Conservation (phyloP, 1,284 basidiomycete genomes). For the Wolfiporia cocos region DNA sequence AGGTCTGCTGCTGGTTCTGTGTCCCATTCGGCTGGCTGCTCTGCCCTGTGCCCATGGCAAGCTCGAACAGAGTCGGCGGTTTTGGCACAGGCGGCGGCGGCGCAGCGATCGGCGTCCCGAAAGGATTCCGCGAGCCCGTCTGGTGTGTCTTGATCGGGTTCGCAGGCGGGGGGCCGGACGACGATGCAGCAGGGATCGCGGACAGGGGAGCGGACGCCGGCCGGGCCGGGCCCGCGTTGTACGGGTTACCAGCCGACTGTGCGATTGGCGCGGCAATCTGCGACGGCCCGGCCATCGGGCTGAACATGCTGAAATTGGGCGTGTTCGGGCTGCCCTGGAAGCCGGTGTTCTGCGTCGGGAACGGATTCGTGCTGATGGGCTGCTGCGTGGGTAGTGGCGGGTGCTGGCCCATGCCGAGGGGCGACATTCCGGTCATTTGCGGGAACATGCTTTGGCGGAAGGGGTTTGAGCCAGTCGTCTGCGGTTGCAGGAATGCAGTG, state of each 20-base stretch:
- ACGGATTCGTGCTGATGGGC: slow-evolving; percentile 22
- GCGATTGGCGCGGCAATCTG: slow-evolving; percentile 4
- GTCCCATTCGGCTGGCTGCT: slow-evolving; percentile 15
- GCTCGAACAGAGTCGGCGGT: slow-evolving; percentile 76
- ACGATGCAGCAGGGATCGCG: slow-evolving; percentile 19
- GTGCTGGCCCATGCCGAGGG: slow-evolving; percentile 21
- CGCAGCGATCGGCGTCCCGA: slow-evolving; percentile 71
- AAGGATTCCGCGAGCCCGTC: slow-evolving; percentile 94
- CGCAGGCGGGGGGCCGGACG: slow-evolving; percentile 36
- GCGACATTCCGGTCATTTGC: slow-evolving; percentile 51
- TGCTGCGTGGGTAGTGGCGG: slow-evolving; percentile 7
- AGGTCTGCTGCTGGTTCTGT: slow-evolving; percentile 23
- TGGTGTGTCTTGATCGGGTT: slow-evolving; percentile 80
- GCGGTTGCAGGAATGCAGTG: slow-evolving; percentile 44
- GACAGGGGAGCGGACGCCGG: slow-evolving; percentile 64
- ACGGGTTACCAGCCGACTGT: not conserved
- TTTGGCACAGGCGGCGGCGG: slow-evolving; percentile 70
- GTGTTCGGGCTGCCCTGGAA: slow-evolving; percentile 13
- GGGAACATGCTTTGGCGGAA: slow-evolving; percentile 66
- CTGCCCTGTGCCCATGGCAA: slow-evolving; percentile 47
- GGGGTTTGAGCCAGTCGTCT: slow-evolving; percentile 70
- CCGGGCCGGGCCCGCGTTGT: slow-evolving; percentile 35
- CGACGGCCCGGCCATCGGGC: slow-evolving; percentile 7
- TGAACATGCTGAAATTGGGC: slow-evolving; percentile 17
- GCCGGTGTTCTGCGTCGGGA: slow-evolving; percentile 18